Conservation (phyloP, 2,329 filamentous ascomycete species). For the Aureobasidium pullulans region DNA sequence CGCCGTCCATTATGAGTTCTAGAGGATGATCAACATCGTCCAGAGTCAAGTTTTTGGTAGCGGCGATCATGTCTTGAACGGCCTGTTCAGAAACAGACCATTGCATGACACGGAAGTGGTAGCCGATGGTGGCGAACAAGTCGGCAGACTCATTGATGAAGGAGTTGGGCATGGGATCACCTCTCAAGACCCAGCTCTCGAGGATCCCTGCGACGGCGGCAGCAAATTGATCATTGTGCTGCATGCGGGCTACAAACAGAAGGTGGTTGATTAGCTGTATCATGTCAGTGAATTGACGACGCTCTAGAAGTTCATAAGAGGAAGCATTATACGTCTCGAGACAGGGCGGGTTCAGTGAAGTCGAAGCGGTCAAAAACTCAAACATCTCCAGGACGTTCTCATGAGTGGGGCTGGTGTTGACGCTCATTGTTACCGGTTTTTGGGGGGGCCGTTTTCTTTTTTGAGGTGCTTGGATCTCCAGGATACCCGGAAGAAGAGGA, state of each 20-base stretch:
- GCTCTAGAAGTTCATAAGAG: not conserved
- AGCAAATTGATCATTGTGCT: not conserved
- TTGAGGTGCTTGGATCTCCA: not conserved
- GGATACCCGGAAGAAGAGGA: not conserved
- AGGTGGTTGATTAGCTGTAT: not conserved
- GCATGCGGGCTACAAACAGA: not conserved
- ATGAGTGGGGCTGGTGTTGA: not conserved
- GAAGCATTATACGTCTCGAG: not conserved
- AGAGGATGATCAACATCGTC: not conserved
- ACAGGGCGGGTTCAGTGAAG: not conserved
- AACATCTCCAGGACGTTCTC: slow-evolving; percentile 2
- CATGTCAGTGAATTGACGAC: slow-evolving; percentile 7
- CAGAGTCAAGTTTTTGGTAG: no score
- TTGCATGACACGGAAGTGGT: not conserved
- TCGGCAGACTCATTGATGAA: not conserved
- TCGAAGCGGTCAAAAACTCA: not conserved
- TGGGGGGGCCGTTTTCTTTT: not conserved
- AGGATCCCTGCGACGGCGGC: not conserved
- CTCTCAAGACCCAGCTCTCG: not conserved
- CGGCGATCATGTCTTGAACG: not conserved
- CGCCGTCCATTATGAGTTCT: not conserved
- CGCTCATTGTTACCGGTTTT: not conserved
- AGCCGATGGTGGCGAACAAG: not conserved
- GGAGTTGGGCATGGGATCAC: not conserved
- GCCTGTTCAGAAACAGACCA: not conserved